Conservation (phyloP, 805 yeast species). For the Kazachstania psychrophila region DNA sequence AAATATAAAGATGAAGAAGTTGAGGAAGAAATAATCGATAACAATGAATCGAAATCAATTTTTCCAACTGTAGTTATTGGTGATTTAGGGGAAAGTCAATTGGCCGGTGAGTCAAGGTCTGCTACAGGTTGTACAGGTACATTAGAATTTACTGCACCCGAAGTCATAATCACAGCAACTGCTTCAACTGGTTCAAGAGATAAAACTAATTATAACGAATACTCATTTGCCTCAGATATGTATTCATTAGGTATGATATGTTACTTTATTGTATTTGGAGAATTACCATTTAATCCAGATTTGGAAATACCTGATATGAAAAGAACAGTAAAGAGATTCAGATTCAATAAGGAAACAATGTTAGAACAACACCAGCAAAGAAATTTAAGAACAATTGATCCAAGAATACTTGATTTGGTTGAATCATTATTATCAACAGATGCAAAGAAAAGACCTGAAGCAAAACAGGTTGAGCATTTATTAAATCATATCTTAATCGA, state of each 20-base stretch:
- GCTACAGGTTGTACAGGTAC: conserved; percentile 87
- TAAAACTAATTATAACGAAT: conserved; percentile 39
- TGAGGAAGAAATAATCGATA: conserved; percentile 6
- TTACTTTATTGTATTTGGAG: conserved; percentile 62
- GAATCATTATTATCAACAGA: conserved; percentile 31
- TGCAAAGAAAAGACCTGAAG: conserved; percentile 36
- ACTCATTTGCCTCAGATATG: conserved; percentile 64
- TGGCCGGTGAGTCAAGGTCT: conserved; percentile 52
- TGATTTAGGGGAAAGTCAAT: conserved; percentile 84
- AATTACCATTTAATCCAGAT: conserved; percentile 46
- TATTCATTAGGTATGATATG: conserved; percentile 81
- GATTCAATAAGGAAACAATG: conserved; percentile 16
- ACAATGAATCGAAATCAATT: background rate
- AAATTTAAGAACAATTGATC: conserved; percentile 18
- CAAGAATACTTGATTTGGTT: conserved; percentile 33
- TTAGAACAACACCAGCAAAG: conserved; percentile 12
- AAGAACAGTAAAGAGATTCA: conserved; percentile 28
- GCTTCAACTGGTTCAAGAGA: conserved; percentile 20
- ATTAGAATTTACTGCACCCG: conserved; percentile 82
- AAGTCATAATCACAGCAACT: conserved; percentile 38
- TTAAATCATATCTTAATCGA: conserved; percentile 16
- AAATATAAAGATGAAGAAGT: conserved; percentile 17
- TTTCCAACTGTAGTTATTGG: conserved; percentile 72
- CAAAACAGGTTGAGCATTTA: conserved; percentile 31
- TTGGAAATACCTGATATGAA: conserved; percentile 25